A percentile compares a stretch with the other conserved stretches of the same genome.
Evolutionary conservation across 257 asterid genomes (phyloP).

Genomic region (Petunia secreta): DNA sequence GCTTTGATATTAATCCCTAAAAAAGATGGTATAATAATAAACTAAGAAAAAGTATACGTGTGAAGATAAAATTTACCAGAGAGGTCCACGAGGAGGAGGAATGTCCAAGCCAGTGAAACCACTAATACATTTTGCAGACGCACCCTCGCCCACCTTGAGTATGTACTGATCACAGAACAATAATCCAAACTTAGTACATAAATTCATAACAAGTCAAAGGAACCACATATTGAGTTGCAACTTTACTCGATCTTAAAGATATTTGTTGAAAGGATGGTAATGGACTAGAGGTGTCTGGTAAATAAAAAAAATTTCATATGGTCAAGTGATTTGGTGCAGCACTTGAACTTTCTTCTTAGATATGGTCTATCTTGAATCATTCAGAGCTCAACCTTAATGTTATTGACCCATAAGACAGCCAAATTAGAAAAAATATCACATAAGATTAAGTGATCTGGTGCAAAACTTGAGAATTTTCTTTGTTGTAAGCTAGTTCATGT

Average conservation of each 20-base stretch:
- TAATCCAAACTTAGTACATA: neutral
- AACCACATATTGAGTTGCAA: neutral
- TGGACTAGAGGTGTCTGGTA: neutral
- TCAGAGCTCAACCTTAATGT: neutral
- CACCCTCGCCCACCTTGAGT: slow-evolving; percentile 89
- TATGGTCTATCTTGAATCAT: neutral
- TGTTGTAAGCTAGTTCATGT: neutral
- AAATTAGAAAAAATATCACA: neutral
- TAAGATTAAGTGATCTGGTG: neutral
- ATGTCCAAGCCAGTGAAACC: slow-evolving; percentile 89
- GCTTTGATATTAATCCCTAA: neutral
- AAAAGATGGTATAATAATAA: neutral
- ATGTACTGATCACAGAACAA: slow-evolving; percentile 58
- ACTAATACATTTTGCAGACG: slow-evolving; percentile 85
- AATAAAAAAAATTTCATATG: neutral
- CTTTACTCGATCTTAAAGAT: neutral
- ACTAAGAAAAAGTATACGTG: neutral
- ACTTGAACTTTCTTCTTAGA: neutral
- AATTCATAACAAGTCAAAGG: neutral
- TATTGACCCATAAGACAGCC: neutral
- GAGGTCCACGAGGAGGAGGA: slow-evolving; percentile 99
- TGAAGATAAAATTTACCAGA: slow-evolving; percentile 59
- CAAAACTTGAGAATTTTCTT: neutral
- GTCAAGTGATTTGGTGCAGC: neutral
- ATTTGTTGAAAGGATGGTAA: neutral